Evolutionary conservation across 140 eudicot genomes (phyloP).

Genomic region (Cichorium intybus): DNA sequence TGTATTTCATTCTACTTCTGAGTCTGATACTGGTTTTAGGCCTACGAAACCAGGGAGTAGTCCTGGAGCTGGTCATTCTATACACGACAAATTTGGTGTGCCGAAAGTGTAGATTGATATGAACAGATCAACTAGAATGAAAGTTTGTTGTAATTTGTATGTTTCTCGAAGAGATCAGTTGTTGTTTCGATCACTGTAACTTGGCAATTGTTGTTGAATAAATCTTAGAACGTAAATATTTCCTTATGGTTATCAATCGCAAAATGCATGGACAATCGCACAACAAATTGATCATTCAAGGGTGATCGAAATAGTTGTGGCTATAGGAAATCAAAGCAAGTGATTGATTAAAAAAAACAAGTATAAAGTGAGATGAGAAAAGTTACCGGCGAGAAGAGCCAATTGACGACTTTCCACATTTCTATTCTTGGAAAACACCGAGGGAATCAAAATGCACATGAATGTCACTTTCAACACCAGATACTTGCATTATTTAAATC

Average conservation of each 20-base stretch:
- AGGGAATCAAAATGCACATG: slow-evolving; percentile 33
- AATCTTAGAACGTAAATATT: slow-evolving; percentile 22
- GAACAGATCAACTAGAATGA: not conserved
- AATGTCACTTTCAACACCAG: slow-evolving; percentile 12
- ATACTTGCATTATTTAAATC: slow-evolving; percentile 5
- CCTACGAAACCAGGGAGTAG: slow-evolving; percentile 54
- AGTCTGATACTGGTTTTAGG: slow-evolving; percentile 26
- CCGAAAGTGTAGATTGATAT: slow-evolving; percentile 38
- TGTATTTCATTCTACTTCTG: slow-evolving; percentile 17
- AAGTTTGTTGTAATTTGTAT: slow-evolving; percentile 15
- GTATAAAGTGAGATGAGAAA: slow-evolving; percentile 7
- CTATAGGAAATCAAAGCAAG: not conserved
- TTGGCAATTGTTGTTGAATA: not conserved
- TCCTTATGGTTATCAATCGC: not conserved
- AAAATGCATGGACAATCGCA: not conserved
- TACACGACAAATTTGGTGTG: slow-evolving; percentile 17
- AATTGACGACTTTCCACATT: slow-evolving; percentile 27
- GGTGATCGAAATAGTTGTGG: no score
- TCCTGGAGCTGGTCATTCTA: slow-evolving; percentile 60
- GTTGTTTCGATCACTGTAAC: slow-evolving; percentile 22
- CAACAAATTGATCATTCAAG: no score
- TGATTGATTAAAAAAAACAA: not conserved
- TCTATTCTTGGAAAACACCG: slow-evolving; percentile 17
- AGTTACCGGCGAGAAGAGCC: slow-evolving; percentile 24
- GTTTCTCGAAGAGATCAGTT: not conserved